Base-by-base conservation (phyloP, 2,329 filamentous ascomycete genomes). In the Periconia sp. region DNA sequence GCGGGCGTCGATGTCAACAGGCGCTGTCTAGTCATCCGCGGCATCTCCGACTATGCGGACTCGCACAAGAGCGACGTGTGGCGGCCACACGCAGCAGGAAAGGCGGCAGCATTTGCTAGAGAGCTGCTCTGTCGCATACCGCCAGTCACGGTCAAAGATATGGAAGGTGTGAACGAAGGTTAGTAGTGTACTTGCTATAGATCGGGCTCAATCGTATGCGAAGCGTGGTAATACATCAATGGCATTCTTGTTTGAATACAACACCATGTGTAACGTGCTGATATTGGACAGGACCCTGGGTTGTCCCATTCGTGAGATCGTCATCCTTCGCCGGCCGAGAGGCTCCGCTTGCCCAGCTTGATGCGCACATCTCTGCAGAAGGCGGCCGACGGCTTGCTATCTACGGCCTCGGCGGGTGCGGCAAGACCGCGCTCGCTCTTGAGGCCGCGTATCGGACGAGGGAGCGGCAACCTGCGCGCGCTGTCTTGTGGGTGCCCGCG, bases 31-130 rank as follows among this genome's bases (percentile, higher is more conserved):
- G 38, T 40, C 21, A 40, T 40, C 25, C 28, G 28, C 29, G 38
- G 38, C 22, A 40, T 40, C 28, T 40, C 38, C 9, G 28, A 40
- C 38, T 40, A 40, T 40, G 28, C 38, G 9, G 38, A 40, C 25
- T 33, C 28, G 18, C 30, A 40, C 21, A 40, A 40, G 28, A 26
- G 19, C 28, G 38, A 40, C 18, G 21, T 40, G 18, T 40, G 28
- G 38, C 15, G 18, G 38, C 25, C 21, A 8, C 19, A 40, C 22
- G 38, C 38, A 19, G 38, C 28, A 9, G 38, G 38, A 24, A 40
- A 40, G 9, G 21, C 38, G 28, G 38, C 38, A 8, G 38, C 28
- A 12, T 40, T 40, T 16, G 18, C 38, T 15, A 40, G 38, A 40
- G 38, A 40, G 38, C 38, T 40, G 38, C 36, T 40, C 28, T 43